Base-by-base conservation (phyloP, 768 basidiomycete species). In the Suillus alpinus region DNA sequence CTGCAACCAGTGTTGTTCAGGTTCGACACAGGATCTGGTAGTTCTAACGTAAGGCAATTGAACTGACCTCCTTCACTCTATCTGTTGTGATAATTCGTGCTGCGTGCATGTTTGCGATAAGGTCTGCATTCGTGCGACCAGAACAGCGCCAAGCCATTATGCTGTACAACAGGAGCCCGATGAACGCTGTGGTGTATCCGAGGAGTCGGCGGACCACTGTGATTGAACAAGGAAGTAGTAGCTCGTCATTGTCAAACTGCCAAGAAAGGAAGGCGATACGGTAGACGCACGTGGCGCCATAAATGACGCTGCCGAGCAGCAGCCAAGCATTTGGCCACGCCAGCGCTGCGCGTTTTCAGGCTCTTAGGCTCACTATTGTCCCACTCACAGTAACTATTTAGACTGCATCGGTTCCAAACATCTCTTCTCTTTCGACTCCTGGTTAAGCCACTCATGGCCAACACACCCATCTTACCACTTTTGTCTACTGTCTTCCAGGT, bases 101-200 rank as follows among this genome's bases (percentile, higher is more conserved):
- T 40, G 66, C 72, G 4, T 70, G 66, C 77, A 97, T 76, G 72
- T 93, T 94, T 26, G 76, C 65, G 60, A 97, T 79, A 49, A 97
- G 86, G 65, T 92, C 89, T 18, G 74, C 67, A 68, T 94, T 95
- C 4, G 84, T 84, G 10, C 68, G 73, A 26, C 93, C 94, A 44
- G 77, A 82, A 70, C 88, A 89, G 34, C 82, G 80, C 94, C 93
- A 95, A 41, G 93, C 93, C 93, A 95, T 94, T 36, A 32, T 50
- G 49, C 8, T 36, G 20, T 32, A 20, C 20, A 47, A 14, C 3
- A 16, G 23, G 12, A 23, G 23, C 23, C 14, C 7, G 14, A 47
- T 26, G 7, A 29, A 9, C 7, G 13, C 26, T 47, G 7, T 3
- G 26, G 9, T 29, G 31, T n/a, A 32, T 32, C 18, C 49, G 18